These are phyloP conservation scores for Aspergillus sp. DNA, from an alignment of 2,329 filamentous ascomycete species.

Conservation along the genomic window DNA sequence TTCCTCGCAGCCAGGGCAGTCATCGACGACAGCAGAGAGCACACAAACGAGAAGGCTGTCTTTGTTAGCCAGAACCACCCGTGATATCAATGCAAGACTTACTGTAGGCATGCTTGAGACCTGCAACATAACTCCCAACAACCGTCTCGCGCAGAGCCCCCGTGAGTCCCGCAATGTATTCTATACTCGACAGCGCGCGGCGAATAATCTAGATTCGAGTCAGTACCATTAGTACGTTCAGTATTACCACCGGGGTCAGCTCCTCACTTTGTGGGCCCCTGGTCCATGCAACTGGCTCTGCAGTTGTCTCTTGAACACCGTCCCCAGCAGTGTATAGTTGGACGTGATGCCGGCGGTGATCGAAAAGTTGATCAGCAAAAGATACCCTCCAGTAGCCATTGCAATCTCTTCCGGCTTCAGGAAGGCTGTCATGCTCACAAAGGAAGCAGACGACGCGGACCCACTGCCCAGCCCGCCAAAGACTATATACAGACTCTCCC, in stretches of 20 bases:
- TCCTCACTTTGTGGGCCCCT: conserved; percentile 22
- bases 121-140: conserved; percentile 12
- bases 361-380: conserved; percentile 47
- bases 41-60: conserved; percentile 7
- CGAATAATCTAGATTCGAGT: conserved; percentile 5
- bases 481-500: conserved; percentile 60
- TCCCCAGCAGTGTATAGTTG: conserved; percentile 39
- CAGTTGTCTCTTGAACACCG: conserved; percentile 35
- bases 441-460: conserved; percentile 46
- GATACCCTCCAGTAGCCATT: conserved; percentile 51
- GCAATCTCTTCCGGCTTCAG: conserved; percentile 49
- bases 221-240: background rate
- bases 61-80: background rate
- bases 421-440: conserved; percentile 51
- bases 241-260: background rate
- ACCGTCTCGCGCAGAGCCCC: conserved; percentile 9
- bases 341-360: conserved; percentile 41
- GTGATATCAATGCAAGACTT: background rate
- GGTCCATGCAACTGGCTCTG: conserved; percentile 29
- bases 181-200: conserved; percentile 10
- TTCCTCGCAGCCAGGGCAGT: conserved; percentile 7
- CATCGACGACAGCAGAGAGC: conserved; percentile 3
- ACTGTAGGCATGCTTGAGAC: conserved; percentile 13
- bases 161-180: conserved; percentile 10
- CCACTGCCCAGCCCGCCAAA: conserved; percentile 57